Evolutionary conservation across 1,284 basidiomycete species (phyloP), one percentile per base, ranked within the genome.

Genomic region (Cryptococcus hybrid): DNA sequence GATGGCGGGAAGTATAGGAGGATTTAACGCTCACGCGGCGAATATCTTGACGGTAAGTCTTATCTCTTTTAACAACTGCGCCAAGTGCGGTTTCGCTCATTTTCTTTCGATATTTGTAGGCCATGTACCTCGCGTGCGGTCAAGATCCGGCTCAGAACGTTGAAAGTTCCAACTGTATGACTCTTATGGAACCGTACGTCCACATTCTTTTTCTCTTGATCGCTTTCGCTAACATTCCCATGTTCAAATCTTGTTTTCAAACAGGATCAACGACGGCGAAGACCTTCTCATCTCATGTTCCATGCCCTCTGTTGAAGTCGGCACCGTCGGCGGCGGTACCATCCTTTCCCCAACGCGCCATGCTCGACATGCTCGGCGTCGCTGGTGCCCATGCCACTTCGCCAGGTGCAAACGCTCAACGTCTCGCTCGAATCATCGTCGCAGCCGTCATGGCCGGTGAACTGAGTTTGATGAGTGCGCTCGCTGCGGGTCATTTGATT

Each of bases 131-230:
- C 60, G 96, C 96, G 15, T 95, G 92, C 48, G 96, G 96, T 24
- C 96, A 99, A 80, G 96, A 99, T 73, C 96, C 96, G 2, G 96
- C 96, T 13, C 95, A 99, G 82, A 97, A 98, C 77, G 95, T 99
- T 30, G 96, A 97, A 81, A 94, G 90, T 62, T 95, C 92, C 53
- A 95, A 92, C 76, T 99, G 96, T 79, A 97, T 99, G 82, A 59
- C 94, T 93, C 80, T 96, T 52, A 98, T 98, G 94, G 96, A 99
- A 78, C 86, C 93, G 86, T 93, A 76, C 78, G 89, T 89, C 47
- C 12, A 11, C 34, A 48, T 11, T 54, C 51, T n/a, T 35, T 24
- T 45, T 24, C 51, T n/a, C 15, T 24, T 47, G 30, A 51, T 50
- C 18, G 18, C 42, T 30, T 6, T 37, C 13, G 35, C 38, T 37